Conservation (phyloP, 2,329 filamentous ascomycete species). For the Beauveria bassiana region DNA sequence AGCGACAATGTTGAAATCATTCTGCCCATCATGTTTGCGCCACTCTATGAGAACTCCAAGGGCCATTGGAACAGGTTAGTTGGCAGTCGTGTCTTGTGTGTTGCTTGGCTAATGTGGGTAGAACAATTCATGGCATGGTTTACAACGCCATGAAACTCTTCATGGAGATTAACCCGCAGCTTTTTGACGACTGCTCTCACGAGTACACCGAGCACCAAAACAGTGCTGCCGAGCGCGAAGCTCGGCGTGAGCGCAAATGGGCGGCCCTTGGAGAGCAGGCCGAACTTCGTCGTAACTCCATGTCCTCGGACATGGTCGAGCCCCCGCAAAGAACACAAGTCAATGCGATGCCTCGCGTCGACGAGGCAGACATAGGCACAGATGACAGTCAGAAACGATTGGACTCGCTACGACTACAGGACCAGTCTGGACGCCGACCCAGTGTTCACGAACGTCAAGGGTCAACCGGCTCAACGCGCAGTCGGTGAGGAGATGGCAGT, state of each 20-base stretch:
- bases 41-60: conserved; percentile 97
- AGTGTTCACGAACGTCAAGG: conserved; percentile 51
- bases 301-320: conserved; percentile 23
- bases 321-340: conserved; percentile 30
- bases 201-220: conserved; percentile 97
- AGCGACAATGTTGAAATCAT: conserved; percentile 99
- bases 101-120: conserved; percentile 35
- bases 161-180: conserved; percentile 98
- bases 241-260: conserved; percentile 80
- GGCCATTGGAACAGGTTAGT: conserved; percentile 95
- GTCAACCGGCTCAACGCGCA: conserved; percentile 47
- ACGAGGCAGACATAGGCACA: conserved; percentile 71
- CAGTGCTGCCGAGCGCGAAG: conserved; percentile 76
- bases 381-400: conserved; percentile 82
- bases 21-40: conserved; percentile 97
- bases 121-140: conserved; percentile 98
- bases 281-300: conserved; percentile 51
- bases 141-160: conserved; percentile 99
- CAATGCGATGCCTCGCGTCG: conserved; percentile 43
- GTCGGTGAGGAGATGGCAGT: conserved; percentile 30
- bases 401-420: conserved; percentile 84
- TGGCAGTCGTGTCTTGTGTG: not conserved
- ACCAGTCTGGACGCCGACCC: conserved; percentile 56
- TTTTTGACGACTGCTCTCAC: conserved; percentile 97
- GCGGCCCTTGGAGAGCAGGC: conserved; percentile 76